Evolutionary conservation across 805 yeast species (phyloP), one percentile per base, ranked within the genome.

Genomic region (Saturnispora ahearnii): DNA sequence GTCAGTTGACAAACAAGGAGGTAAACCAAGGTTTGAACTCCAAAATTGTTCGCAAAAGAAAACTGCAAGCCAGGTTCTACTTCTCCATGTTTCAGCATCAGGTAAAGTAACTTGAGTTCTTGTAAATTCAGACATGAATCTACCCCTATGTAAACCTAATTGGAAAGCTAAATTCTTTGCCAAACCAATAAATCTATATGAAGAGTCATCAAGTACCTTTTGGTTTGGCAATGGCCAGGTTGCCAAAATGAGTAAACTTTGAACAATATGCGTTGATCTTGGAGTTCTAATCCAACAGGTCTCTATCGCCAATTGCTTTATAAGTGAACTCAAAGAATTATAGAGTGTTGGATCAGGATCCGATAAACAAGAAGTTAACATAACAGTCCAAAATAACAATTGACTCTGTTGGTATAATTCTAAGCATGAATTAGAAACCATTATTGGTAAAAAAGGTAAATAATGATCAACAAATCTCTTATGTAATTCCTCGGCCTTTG

Each of bases 261-360:
- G 97, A 7, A 90, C 87, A 37, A 90, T 90, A 63, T 90, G 96
- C 0, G 96, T 87, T 2, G 96, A 86, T 61, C 97, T 74, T 2
- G 97, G 96, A 0, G 97, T 90, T 51, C 90, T 72, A 45, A 89
- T 79, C 95, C 96, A 87, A 66, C 96, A 88, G 0, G 95, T 87
- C 60, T 87, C 95, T 48, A 87, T 87, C 0, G 96, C 96, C 56
- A 89, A 69, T 59, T 87, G 93, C 59, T 86, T 87, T 56, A 90
- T 85, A 40, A 87, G 71, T 2, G 87, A 78, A 13, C 93, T 84
- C 43, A 89, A 69, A 29, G 84, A 74, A 65, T 79, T 78, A 69
- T 90, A 90, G 43, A 88, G 62, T 0, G 85, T 74, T 3, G 97
- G 96, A 45, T 86, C 91, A 0, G 95, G 91, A 58, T 89, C 96